Evolutionary conservation across 2,329 filamentous ascomycete genomes (phyloP).

Genomic region (Venturiaceae sp.): DNA sequence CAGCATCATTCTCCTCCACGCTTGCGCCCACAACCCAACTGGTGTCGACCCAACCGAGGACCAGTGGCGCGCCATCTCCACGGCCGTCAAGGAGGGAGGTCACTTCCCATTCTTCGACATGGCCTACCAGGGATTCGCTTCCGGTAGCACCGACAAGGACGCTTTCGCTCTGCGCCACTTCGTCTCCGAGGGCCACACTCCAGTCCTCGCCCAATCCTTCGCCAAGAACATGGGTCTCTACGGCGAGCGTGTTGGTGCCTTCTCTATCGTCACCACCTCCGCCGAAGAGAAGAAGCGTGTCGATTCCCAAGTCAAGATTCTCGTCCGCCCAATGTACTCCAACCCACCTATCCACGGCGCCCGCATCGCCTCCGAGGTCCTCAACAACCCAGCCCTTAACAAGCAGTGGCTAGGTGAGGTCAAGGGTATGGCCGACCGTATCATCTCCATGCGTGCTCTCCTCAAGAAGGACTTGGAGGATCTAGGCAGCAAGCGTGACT

Average conservation of each 20-base stretch:
- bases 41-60: constrained; percentile 86
- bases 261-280: constrained; percentile 80
- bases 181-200: constrained; percentile 80
- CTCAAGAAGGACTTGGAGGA: constrained; percentile 93
- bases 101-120: constrained; percentile 99
- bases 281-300: constrained; percentile 90
- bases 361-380: constrained; percentile 83
- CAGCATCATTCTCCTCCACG: constrained; percentile 89
- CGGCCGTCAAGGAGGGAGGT: constrained; percentile 71
- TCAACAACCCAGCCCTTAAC: constrained; percentile 77
- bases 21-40: constrained; percentile 96
- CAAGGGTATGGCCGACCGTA: constrained; percentile 97
- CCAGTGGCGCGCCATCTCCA: constrained; percentile 88
- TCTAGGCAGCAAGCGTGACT: constrained; percentile 92
- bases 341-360: constrained; percentile 97
- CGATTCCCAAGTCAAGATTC: constrained; percentile 96
- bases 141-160: constrained; percentile 82
- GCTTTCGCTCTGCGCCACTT: constrained; percentile 93
- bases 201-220: constrained; percentile 85
- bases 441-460: constrained; percentile 94
- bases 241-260: constrained; percentile 94
- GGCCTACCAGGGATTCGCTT: constrained; percentile 98
- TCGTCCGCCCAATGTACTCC: constrained; percentile 94
- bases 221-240: constrained; percentile 99
- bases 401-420: constrained; percentile 93